A percentile compares a stretch with the other conserved stretches of the same genome.
These are phyloP conservation scores for Trichoderma koningiopsis DNA, from an alignment of 2,329 filamentous ascomycete genomes.

Conservation along the genomic window DNA sequence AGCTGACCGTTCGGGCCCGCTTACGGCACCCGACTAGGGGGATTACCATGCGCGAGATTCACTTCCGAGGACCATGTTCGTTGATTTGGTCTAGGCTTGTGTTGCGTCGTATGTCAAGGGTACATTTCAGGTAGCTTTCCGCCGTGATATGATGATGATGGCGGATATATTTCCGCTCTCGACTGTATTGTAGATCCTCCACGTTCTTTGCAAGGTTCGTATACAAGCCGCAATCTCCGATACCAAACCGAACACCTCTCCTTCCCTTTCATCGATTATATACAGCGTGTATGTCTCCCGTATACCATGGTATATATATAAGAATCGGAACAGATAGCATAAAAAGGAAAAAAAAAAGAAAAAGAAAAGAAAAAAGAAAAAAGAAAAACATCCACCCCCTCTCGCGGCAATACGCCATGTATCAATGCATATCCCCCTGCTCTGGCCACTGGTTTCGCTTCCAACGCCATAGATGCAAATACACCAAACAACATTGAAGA, in stretches of 20 bases:
- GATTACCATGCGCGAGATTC: neutral
- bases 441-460: conserved; percentile 15
- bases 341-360: neutral
- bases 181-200: neutral
- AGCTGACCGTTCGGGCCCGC: conserved; percentile 16
- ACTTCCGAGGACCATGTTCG: neutral
- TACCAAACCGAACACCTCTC: neutral
- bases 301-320: conserved; percentile 14
- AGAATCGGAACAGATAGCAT: neutral
- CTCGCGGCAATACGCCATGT: neutral
- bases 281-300: conserved; percentile 11
- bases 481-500: neutral
- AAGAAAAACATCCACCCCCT: neutral
- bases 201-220: neutral
- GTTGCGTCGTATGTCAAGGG: neutral
- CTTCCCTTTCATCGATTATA: neutral
- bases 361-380: neutral
- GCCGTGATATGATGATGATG: neutral
- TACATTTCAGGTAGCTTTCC: neutral
- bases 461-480: conserved; percentile 23
- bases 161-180: neutral
- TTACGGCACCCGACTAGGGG: neutral
- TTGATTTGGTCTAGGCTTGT: neutral
- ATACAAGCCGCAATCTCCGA: neutral
- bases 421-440: conserved; percentile 13